Evolutionary conservation across 1,139 yeast genomes (phyloP), one percentile per base, ranked within the genome.

Genomic region (Debaryomyces sp.): DNA sequence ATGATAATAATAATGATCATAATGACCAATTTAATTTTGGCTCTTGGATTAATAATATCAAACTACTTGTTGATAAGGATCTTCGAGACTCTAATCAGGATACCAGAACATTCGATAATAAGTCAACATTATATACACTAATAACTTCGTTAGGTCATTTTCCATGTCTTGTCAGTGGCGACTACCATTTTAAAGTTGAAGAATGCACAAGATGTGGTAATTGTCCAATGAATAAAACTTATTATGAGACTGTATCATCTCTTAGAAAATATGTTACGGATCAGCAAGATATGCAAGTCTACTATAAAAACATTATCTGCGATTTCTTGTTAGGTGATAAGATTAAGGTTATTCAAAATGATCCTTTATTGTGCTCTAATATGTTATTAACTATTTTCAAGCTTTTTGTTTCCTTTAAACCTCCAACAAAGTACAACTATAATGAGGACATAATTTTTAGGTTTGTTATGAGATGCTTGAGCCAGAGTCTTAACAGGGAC

Each of bases 351-450:
- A 44, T 64, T 7, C 50, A 49, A 15, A 41, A 44, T 4, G 62
- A 68, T 42, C 64, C 68, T 1, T 50, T 74, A n/a, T 37, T 73
- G n/a, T 56, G 65, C 46, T 68, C 79, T 46, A 78, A 81, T 43
- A 63, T 77, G 8, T 60, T 85, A 21, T 53, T 81, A 1, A 55
- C 81, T 0, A 51, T 85, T 4, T 74, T 70, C 57, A 77, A 78
- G 55, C 56, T 82, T 1, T 78, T 82, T 49, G 64, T 73, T 4
- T 79, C 82, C 30, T 84, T 62, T 56, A 72, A 76, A 51, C 79
- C 81, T 0, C 81, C 80, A 41, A 53, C 50, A 8, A 53, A 50
- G 8, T 51, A 53, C 6, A 54, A 54, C 8, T 38, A 61, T n/a
- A 45, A 44, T 4, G 51, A 53, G 6, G 71, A 70, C 38, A 49